Conservation (phyloP, 2,329 filamentous ascomycete species). For the Westerdykella sp. region DNA sequence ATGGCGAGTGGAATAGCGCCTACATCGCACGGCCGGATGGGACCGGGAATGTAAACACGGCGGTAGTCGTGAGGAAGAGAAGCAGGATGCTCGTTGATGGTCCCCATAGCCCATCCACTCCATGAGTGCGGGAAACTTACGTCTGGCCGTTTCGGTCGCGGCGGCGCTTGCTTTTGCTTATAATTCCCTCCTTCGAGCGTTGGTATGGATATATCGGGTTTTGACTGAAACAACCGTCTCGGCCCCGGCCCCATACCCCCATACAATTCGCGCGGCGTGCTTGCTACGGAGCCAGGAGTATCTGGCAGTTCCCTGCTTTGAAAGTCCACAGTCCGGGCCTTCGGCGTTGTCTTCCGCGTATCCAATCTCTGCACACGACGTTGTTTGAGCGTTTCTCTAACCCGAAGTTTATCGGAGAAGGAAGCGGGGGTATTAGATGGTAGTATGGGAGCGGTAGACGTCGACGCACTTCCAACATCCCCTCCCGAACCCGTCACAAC, state of each 20-base stretch:
- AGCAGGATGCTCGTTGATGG: not conserved
- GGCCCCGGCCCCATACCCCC: conserved; percentile 1
- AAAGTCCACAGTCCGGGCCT: conserved; percentile 6
- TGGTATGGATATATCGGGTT: not conserved
- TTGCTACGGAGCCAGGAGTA: conserved; percentile 24
- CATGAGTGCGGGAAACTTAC: conserved; percentile 5
- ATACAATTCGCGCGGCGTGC: conserved; percentile 29
- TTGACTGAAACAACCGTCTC: not conserved
- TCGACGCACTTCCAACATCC: not conserved
- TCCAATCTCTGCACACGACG: conserved; percentile 19
- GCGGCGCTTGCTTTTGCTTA: too few species aligned
- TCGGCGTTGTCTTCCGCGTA: conserved; percentile 6
- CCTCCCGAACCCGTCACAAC: not conserved
- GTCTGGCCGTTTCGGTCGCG: not conserved
- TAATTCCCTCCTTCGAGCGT: too few species aligned
- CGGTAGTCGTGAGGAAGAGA: conserved; percentile 3
- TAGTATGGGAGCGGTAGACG: not conserved
- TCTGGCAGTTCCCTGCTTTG: conserved; percentile 11
- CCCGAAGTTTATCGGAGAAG: conserved; percentile 19
- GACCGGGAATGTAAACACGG: conserved; percentile 38
- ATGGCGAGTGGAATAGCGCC: conserved; percentile 17
- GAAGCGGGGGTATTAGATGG: not conserved
- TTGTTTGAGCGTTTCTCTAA: conserved; percentile 15
- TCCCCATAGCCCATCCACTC: conserved; percentile 4
- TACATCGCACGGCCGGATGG: conserved; percentile 36